A percentile compares a stretch with the other conserved stretches of the same genome.
Evolutionary conservation across 1,284 basidiomycete genomes (phyloP).

Genomic region (Fomes fomentarius): DNA sequence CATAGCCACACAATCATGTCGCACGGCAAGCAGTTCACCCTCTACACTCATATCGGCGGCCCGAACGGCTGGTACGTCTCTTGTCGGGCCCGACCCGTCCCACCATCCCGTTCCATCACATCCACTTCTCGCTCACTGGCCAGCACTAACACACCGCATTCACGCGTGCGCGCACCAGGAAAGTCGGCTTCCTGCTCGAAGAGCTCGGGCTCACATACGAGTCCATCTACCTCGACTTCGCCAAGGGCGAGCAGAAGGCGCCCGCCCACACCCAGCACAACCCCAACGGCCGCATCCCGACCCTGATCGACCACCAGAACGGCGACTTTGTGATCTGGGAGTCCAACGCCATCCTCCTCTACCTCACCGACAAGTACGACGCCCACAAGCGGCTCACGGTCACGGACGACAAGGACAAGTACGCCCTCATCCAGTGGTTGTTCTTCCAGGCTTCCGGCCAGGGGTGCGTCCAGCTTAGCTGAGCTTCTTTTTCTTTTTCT

Average conservation of each 20-base stretch:
- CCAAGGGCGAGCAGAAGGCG: constrained; percentile 32
- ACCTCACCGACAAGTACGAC: constrained; percentile 39
- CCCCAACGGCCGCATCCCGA: constrained; percentile 39
- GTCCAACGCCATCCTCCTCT: constrained; percentile 39
- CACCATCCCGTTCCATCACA: no score
- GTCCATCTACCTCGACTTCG: constrained; percentile 33
- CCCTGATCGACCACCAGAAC: constrained; percentile 39
- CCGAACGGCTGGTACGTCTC: constrained; percentile 6
- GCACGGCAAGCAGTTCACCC: constrained; percentile 6
- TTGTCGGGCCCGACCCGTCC: no score
- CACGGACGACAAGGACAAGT: constrained; percentile 25
- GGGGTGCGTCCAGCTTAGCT: constrained; percentile 21
- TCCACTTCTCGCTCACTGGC: not conserved
- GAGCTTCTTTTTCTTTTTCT: no score
- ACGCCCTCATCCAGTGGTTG: constrained; percentile 33
- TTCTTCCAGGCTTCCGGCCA: constrained; percentile 37
- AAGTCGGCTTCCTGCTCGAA: constrained; percentile 32
- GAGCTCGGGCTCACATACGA: constrained; percentile 37
- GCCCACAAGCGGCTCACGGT: constrained; percentile 34
- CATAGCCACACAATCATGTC: no score
- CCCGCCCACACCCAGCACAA: constrained; percentile 29
- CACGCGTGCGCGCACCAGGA: constrained; percentile 3
- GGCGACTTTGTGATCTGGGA: constrained; percentile 35
- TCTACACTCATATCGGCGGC: not conserved
- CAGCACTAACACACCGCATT: no score